Evolutionary conservation across 352 stramenopile species (phyloP).

Genomic region (Phytopythium oedochilum): DNA sequence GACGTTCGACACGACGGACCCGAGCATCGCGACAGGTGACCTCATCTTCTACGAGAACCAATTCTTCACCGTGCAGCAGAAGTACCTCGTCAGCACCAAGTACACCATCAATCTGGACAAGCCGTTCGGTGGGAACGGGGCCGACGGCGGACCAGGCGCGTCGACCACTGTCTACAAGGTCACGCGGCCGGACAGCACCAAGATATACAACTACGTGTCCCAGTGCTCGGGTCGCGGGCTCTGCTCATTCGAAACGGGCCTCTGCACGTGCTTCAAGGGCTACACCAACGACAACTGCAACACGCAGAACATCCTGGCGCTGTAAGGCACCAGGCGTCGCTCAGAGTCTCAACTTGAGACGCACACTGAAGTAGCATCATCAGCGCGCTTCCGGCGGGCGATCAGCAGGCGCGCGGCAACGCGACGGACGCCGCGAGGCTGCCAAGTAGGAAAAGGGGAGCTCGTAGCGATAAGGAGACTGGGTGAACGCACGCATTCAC

Average conservation of each 20-base stretch:
- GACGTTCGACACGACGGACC: conserved; percentile 4
- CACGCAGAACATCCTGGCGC: conserved; percentile 75
- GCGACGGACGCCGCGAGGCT: too few species aligned
- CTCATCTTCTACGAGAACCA: conserved; percentile 57
- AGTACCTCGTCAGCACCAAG: background rate
- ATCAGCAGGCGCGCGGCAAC: too few species aligned
- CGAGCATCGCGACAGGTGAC: conserved; percentile 11
- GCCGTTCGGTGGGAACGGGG: conserved; percentile 35
- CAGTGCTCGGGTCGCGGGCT: conserved; percentile 71
- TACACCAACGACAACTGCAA: conserved; percentile 88
- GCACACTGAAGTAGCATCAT: background rate
- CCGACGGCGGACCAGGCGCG: conserved; percentile 9
- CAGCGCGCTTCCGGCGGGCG: too few species aligned
- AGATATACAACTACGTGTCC: conserved; percentile 68
- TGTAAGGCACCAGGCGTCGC: conserved; percentile 29
- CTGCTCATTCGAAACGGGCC: conserved; percentile 52
- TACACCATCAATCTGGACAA: conserved; percentile 29
- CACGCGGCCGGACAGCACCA: conserved; percentile 15
- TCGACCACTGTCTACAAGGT: conserved; percentile 23
- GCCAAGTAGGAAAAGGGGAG: too few species aligned
- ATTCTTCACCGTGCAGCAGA: conserved; percentile 37
- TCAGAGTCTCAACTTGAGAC: background rate
- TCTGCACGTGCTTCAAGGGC: conserved; percentile 87
- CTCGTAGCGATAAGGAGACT: too few species aligned
- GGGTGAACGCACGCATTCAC: too few species aligned